Percentiles rank a stretch among this genome's conserved stretches.
Conservation (phyloP, 140 eudicot species). For the Bidens hawaiensis region DNA sequence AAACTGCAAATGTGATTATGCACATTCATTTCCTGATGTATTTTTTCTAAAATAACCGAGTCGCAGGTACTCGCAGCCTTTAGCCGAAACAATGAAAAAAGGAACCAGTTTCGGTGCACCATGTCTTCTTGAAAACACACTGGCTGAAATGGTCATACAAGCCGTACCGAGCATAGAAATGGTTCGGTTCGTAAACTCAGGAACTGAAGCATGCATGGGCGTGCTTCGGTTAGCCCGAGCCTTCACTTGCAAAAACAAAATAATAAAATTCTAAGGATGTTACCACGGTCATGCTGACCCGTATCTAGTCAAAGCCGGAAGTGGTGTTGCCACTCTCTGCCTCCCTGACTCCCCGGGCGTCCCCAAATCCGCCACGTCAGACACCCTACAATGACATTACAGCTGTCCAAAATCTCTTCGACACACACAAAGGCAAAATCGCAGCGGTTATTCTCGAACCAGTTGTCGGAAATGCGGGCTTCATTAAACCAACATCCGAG, state of each 20-base stretch:
- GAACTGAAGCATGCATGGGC: slow-evolving; percentile 98
- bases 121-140: slow-evolving; percentile 72
- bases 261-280: slow-evolving; percentile 82
- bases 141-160: slow-evolving; percentile 76
- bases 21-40: neutral
- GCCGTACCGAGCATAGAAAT: slow-evolving; percentile 92
- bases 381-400: slow-evolving; percentile 68
- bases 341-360: slow-evolving; percentile 97
- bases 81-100: slow-evolving; percentile 92
- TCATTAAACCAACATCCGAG: slow-evolving; percentile 72
- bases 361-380: slow-evolving; percentile 59
- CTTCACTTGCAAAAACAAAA: slow-evolving; percentile 41
- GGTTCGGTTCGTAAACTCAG: slow-evolving; percentile 91
- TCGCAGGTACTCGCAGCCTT: slow-evolving; percentile 79
- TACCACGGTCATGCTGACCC: slow-evolving; percentile 97
- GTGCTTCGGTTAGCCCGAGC: slow-evolving; percentile 89
- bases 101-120: slow-evolving; percentile 99
- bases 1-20: neutral
- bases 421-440: slow-evolving; percentile 63
- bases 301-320: slow-evolving; percentile 90
- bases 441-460: slow-evolving; percentile 89
- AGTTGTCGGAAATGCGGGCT: slow-evolving; percentile 90
- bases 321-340: slow-evolving; percentile 95
- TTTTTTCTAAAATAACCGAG: neutral
- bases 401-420: slow-evolving; percentile 49